These are phyloP conservation scores for Verticillium albo-atrum DNA, from an alignment of 2,329 filamentous ascomycete genomes.

Conservation along the genomic window DNA sequence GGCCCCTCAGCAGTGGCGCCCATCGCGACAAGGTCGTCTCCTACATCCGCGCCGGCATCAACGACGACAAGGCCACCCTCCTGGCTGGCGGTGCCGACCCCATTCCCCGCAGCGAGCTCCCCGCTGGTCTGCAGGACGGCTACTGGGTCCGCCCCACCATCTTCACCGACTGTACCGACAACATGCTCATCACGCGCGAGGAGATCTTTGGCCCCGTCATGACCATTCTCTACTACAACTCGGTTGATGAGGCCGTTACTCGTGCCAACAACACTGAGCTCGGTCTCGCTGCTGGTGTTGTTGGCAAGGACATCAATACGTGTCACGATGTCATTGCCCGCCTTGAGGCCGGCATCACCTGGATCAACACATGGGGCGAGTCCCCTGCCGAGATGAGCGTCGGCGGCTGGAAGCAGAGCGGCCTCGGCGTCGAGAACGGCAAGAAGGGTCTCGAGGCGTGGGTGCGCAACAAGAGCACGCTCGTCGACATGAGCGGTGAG, in stretches of 20 bases:
- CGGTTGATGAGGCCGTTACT: conserved; percentile 62
- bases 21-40: conserved; percentile 74
- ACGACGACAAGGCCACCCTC: conserved; percentile 68
- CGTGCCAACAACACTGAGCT: conserved; percentile 75
- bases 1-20: conserved; percentile 69
- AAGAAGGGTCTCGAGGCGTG: conserved; percentile 74
- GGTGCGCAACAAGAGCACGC: conserved; percentile 81
- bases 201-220: conserved; percentile 91
- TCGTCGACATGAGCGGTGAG: conserved; percentile 73
- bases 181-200: conserved; percentile 74
- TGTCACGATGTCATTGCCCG: conserved; percentile 68
- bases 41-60: conserved; percentile 73
- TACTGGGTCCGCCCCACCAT: conserved; percentile 83
- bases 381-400: conserved; percentile 88
- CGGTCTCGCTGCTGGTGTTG: conserved; percentile 80
- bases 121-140: conserved; percentile 51
- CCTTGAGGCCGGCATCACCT: conserved; percentile 81
- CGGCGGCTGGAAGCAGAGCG: conserved; percentile 88
- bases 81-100: conserved; percentile 66
- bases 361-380: conserved; percentile 94
- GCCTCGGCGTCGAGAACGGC: conserved; percentile 84
- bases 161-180: conserved; percentile 80
- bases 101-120: conserved; percentile 41
- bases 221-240: conserved; percentile 70
- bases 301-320: conserved; percentile 68